Base-by-base conservation (phyloP, 2,329 filamentous ascomycete genomes). In the Colletotrichum limetticola region DNA sequence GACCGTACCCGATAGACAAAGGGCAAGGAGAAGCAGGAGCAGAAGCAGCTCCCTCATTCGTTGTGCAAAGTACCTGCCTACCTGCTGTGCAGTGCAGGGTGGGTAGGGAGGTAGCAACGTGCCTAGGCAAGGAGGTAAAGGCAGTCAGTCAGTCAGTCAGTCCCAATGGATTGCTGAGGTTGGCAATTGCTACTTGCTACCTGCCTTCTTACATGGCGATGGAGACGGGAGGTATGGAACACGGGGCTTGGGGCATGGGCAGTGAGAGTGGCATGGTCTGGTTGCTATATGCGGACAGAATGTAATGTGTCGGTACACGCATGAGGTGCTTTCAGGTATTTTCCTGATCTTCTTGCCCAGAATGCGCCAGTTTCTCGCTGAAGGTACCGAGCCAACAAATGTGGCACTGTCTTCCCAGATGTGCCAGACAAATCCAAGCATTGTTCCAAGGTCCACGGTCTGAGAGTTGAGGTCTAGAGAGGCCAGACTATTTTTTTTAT, bases 261-360 rank as follows among this genome's bases (percentile, higher is more conserved):
- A 35, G 32, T 12, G 11, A 22, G n/a, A 22, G n/a, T 26, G 49
- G 62, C 62, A 57, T 57, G 63, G 63, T 28, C 42, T 37, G 37
- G 56, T 19, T 61, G 28, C 42, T n/a, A 22, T 49, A 49, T n/a
- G 42, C 42, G 42, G 42, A 49, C 42, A 49, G 42, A 46, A 19
- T 46, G 42, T 16, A 42, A 42, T 42, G 35, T 42, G 16, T 16
- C 7, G 14, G 14, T 42, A 63, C 26, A 63, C 26, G 60, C 60
- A 52, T 35, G 30, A 35, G 32, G 11, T 35, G 46, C n/a, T 22
- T 28, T 16, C 14, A 42, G 37, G 37, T 42, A 53, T 26, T 52
- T 19, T 24, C 56, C 7, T 49, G 62, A 30, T 58, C 49, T 71
- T 58, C 49, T 71, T 68, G 68, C 57, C 57, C 64, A 68, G 42